Evolutionary conservation across 768 basidiomycete species (phyloP), one percentile per base, ranked within the genome.

Genomic region (Phylloporus scabripes): DNA sequence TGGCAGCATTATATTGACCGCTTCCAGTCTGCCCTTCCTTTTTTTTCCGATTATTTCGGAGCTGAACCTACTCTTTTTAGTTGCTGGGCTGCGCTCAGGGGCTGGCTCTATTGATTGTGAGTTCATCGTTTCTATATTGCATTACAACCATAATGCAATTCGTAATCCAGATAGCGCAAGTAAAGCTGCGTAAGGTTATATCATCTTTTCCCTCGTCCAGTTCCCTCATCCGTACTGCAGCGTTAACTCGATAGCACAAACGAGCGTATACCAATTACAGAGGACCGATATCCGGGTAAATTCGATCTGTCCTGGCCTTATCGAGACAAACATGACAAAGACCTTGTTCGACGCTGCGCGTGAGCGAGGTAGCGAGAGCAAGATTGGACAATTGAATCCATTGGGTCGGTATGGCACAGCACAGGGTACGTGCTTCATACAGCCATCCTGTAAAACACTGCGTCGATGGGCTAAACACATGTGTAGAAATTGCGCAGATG

Each of bases 271-370:
- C 64, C 87, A 92, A 65, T 76, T 95, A 20, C 77, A 83, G 55
- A 85, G 77, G 62, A 84, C 82, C 1, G 86, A 92, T 66, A 78
- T 97, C 55, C 87, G 94, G 38, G 85, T 96, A 54, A 95, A 92
- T 66, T 74, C 84, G 38, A 82, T 96, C 57, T 94, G 92, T 61
- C 94, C 94, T 5, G 93, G 92, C 12, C 70, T 96, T 49, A 92
- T 96, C 60, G 88, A 95, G 72, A 97, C 93, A 8, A 87, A 84
- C 43, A 96, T 97, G 91, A 94, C 94, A 2, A 71, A 68, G 42
- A 61, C 56, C n/a, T 76, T 84, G 28, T 97, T 97, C 59, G 80
- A 87, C 23, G 76, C 76, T 42, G 93, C 93, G 24, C 81, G 86
- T 20, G 65, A 80, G 50, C 78, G 83, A 21, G 93, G 93, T 8